Conservation (phyloP, 768 basidiomycete species). For the Pulveroboletus sp. region DNA sequence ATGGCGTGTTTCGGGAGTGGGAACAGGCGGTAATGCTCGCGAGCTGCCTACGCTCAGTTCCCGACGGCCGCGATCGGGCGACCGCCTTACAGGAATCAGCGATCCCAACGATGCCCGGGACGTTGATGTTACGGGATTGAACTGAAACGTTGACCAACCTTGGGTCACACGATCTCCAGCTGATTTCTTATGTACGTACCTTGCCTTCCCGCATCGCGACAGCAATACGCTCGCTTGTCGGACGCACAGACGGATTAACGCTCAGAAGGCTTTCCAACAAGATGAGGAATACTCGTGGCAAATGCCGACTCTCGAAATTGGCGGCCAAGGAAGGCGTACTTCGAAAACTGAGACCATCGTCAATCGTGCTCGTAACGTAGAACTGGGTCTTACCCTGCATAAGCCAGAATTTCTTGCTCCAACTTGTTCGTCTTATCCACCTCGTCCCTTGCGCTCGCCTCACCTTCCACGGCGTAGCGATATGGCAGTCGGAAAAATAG, state of each 20-base stretch:
- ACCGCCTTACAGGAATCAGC: slow-evolving; percentile 22
- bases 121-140: slow-evolving; percentile 21
- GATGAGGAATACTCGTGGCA: slow-evolving; percentile 67
- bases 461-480: slow-evolving; percentile 60
- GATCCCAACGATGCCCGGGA: slow-evolving; percentile 13
- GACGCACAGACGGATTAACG: slow-evolving; percentile 55
- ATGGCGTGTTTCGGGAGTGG: not conserved
- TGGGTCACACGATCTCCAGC: not conserved
- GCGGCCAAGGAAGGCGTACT: slow-evolving; percentile 47
- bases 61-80: slow-evolving; percentile 10
- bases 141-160: slow-evolving; percentile 18
- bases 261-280: slow-evolving; percentile 71
- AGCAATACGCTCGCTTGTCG: slow-evolving; percentile 69
- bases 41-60: slow-evolving; percentile 9
- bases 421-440: slow-evolving; percentile 63
- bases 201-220: slow-evolving; percentile 65
- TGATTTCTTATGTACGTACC: slow-evolving; percentile 41
- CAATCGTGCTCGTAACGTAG: slow-evolving; percentile 3
- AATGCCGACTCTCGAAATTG: slow-evolving; percentile 63
- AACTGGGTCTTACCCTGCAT: slow-evolving; percentile 58
- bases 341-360: slow-evolving; percentile 41
- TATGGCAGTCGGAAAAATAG: slow-evolving; percentile 90
- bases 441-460: slow-evolving; percentile 48
- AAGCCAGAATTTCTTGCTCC: slow-evolving; percentile 67
- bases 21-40: slow-evolving; percentile 18